Conservation (phyloP, 208 protist genomes). For the Jaenimonas drosophilae region DNA sequence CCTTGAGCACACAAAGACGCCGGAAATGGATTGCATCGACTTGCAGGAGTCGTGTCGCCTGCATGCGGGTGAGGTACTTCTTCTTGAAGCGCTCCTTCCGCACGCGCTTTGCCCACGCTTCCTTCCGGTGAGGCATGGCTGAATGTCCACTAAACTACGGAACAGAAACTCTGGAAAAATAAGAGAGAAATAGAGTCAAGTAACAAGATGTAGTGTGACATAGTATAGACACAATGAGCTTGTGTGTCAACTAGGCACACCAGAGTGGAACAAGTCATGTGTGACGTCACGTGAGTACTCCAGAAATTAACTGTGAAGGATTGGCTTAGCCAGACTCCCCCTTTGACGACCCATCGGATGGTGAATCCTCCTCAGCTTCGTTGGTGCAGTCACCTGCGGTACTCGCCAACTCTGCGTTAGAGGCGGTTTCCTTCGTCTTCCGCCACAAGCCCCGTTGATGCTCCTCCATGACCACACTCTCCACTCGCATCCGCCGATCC, state of each 20-base stretch:
- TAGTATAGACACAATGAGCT: not conserved
- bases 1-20: conserved; percentile 98
- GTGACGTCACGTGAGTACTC: not conserved
- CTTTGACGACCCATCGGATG: not conserved
- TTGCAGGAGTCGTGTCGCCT: conserved; percentile 91
- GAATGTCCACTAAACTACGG: not conserved
- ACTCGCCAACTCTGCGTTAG: not conserved
- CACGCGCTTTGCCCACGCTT: conserved; percentile 83
- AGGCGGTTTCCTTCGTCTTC: conserved; percentile 9
- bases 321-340: not conserved
- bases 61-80: conserved; percentile 91
- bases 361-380: conserved; percentile 2
- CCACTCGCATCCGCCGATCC: conserved; percentile 67
- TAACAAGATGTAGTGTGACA: conserved; percentile 6
- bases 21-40: conserved; percentile 90
- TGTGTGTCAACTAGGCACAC: not conserved
- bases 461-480: conserved; percentile 42
- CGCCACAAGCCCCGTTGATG: conserved; percentile 43
- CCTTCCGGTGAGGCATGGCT: conserved; percentile 69
- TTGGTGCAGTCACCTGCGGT: conserved; percentile 2
- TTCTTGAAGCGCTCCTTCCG: conserved; percentile 87
- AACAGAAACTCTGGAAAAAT: conserved; percentile 1
- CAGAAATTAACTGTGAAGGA: not conserved
- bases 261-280: not conserved
- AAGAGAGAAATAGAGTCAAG: conserved; percentile 9